Conservation (phyloP, 371 early-diverging fungal species). For the Mucor piriformis region DNA sequence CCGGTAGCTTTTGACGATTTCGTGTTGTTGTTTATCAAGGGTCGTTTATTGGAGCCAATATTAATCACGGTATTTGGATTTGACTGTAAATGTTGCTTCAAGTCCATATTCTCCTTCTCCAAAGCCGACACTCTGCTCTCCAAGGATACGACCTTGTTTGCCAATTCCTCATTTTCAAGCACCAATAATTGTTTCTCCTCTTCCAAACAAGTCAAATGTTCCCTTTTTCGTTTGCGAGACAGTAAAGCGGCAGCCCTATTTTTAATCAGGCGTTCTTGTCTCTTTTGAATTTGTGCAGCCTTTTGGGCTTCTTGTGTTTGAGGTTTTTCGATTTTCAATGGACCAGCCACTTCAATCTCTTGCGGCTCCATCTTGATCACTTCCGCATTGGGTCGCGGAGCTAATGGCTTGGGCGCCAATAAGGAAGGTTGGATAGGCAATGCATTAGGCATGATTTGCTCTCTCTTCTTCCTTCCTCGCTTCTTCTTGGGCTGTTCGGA, state of each 20-base stretch:
- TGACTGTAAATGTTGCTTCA: conserved; percentile 3
- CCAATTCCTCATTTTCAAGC: conserved; percentile 64
- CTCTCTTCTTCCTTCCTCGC: conserved; percentile 50
- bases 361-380: conserved; percentile 14
- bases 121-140: conserved; percentile 51
- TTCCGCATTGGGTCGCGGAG: conserved; percentile 7
- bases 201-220: conserved; percentile 81
- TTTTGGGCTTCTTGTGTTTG: conserved; percentile 30
- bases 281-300: conserved; percentile 58
- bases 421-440: conserved; percentile 11
- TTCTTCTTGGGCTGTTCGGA: conserved; percentile 42
- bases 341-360: neutral
- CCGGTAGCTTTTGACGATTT: conserved; percentile 48
- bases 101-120: conserved; percentile 35
- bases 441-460: conserved; percentile 7
- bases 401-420: conserved; percentile 38
- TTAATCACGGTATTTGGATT: conserved; percentile 6
- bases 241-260: conserved; percentile 90
- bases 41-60: neutral
- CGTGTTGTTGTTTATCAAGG: conserved; percentile 1
- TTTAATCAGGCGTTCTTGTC: conserved; percentile 87
- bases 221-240: conserved; percentile 87
- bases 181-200: conserved; percentile 63
- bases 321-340: neutral
- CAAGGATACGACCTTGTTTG: conserved; percentile 58